Conservation (phyloP, 805 yeast genomes). For the Saccharomyces jurei region DNA sequence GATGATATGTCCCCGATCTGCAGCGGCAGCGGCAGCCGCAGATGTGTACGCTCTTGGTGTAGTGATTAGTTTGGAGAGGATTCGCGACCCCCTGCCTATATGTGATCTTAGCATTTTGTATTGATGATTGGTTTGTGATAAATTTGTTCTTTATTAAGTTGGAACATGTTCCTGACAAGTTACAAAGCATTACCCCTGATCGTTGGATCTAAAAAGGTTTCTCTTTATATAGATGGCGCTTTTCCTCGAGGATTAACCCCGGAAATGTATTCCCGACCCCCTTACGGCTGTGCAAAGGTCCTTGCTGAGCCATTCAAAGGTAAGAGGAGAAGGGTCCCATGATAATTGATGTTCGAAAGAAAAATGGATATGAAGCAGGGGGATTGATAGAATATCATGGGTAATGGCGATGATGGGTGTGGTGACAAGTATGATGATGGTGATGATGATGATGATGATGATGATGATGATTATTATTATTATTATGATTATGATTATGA, state of each 20-base stretch:
- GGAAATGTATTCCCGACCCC: neutral
- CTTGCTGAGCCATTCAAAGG: neutral
- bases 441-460: too few relatives aligned
- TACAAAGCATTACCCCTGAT: neutral
- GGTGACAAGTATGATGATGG: too few relatives aligned
- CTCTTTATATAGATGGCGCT: neutral
- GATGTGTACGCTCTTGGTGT: neutral
- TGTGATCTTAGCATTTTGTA: neutral
- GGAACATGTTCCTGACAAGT: neutral
- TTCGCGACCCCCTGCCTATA: neutral
- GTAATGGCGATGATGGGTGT: too few relatives aligned
- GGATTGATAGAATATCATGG: too few relatives aligned
- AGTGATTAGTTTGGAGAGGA: neutral
- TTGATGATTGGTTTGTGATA: neutral
- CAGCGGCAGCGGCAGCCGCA: neutral
- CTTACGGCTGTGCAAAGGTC: neutral
- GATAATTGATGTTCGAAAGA: neutral
- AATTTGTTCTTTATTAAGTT: neutral
- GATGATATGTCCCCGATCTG: neutral
- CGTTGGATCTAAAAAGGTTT: neutral
- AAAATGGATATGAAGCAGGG: neutral
- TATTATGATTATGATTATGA: neutral
- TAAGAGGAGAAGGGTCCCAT: neutral
- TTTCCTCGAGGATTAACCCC: neutral
- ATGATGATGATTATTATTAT: neutral